phyloP scores from a whole-genome alignment of 2,329 filamentous ascomycete species.

The Arthrobotrys sphaeroides region DNA sequence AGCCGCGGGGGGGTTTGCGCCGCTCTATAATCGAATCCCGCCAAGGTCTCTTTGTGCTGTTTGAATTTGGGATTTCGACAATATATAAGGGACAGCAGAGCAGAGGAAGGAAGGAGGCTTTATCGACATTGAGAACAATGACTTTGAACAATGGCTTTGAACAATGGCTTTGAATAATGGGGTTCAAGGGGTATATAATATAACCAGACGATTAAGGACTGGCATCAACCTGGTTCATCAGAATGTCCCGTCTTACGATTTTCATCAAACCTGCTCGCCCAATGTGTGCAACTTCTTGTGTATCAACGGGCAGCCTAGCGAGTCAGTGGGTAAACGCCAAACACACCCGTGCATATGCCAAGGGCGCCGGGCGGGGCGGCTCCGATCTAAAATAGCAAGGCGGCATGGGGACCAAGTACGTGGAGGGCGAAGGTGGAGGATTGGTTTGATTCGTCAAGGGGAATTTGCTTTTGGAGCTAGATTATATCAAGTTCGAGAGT shows the following conservation, averaged over 20 bases:
- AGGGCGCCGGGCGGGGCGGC: conserved; percentile 26
- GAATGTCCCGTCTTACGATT: conserved; percentile 19
- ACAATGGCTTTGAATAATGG: not conserved
- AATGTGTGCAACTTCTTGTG: conserved; percentile 29
- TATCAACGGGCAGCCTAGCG: conserved; percentile 29
- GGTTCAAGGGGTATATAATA: not conserved
- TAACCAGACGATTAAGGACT: not conserved
- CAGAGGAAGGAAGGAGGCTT: not conserved
- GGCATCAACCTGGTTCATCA: not conserved
- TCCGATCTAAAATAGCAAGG: conserved; percentile 18
- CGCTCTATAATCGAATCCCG: too few species aligned
- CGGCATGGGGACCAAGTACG: too few species aligned
- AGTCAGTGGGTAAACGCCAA: conserved; percentile 11
- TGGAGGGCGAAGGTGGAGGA: too few species aligned
- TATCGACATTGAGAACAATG: not conserved
- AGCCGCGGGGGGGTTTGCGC: not conserved
- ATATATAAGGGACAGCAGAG: too few species aligned
- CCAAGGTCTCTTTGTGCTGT: not conserved
- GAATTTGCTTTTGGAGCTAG: not conserved
- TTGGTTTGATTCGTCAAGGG: not conserved
- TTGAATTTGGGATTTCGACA: not conserved
- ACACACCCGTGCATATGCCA: conserved; percentile 16
- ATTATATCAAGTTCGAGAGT: not conserved
- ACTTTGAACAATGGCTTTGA: not conserved
- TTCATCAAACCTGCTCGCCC: not conserved